phyloP scores from a whole-genome alignment of 2,329 filamentous ascomycete species.

The Talaromyces atroroseus region DNA sequence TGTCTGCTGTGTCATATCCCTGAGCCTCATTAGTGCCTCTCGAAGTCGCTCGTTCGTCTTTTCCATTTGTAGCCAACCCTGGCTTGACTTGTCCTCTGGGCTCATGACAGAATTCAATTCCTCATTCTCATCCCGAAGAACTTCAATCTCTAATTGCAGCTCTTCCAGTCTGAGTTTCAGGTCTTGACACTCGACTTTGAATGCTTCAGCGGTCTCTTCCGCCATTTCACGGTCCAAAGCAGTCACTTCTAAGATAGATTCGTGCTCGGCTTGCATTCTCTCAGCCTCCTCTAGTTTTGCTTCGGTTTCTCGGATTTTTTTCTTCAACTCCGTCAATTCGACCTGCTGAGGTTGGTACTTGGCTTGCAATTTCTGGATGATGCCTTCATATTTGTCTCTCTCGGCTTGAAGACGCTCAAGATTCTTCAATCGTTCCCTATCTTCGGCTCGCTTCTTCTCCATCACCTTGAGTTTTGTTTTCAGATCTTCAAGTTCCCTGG shows the following conservation, averaged over 20 bases:
- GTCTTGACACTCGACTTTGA: slow-evolving; percentile 73
- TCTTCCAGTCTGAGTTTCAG: slow-evolving; percentile 75
- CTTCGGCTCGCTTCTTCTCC: slow-evolving; percentile 80
- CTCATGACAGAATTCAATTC: slow-evolving; percentile 80
- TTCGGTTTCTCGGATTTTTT: slow-evolving; percentile 71
- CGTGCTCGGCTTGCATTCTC: slow-evolving; percentile 73
- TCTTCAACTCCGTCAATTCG: slow-evolving; percentile 70
- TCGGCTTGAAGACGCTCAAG: slow-evolving; percentile 67
- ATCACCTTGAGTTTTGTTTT: slow-evolving; percentile 81
- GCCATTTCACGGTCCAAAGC: slow-evolving; percentile 93
- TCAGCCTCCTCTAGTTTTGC: slow-evolving; percentile 64
- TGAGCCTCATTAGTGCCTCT: slow-evolving; percentile 75
- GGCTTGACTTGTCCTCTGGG: slow-evolving; percentile 77
- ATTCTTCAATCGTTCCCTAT: slow-evolving; percentile 75
- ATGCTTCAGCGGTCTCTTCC: slow-evolving; percentile 79
- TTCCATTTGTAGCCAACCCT: slow-evolving; percentile 88
- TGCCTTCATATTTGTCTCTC: slow-evolving; percentile 56
- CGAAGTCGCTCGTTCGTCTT: slow-evolving; percentile 80
- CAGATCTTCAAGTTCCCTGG: slow-evolving; percentile 74
- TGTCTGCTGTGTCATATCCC: slow-evolving; percentile 80
- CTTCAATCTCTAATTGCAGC: slow-evolving; percentile 78
- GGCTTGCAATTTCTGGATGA: slow-evolving; percentile 84
- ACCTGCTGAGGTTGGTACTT: slow-evolving; percentile 83
- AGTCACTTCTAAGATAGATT: slow-evolving; percentile 77
- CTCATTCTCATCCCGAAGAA: slow-evolving; percentile 78